Evolutionary conservation across 2,329 filamentous ascomycete species (phyloP), one percentile per base, ranked within the genome.

Genomic region (Domatiomyces catenatus): DNA sequence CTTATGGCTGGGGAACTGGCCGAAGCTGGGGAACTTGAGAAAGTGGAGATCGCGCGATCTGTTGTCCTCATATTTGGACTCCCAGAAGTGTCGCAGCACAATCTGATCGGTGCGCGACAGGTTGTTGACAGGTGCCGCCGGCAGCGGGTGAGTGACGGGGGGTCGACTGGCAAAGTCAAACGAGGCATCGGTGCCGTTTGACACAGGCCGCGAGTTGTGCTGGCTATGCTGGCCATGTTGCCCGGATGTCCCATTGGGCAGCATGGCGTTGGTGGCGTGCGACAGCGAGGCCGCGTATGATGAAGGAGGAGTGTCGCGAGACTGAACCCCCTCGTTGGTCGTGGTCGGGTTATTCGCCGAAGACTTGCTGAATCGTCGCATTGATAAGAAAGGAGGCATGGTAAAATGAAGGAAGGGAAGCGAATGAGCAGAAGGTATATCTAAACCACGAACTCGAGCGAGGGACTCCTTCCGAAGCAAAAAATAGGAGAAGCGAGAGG

Each of bases 21-120:
- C 50, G 32, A 59, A 59, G 44, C 22, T 5, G n/a, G 26, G 24
- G 12, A 20, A n/a, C 52, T 55, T 51, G 42, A 59, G 56, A 46
- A 57, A 58, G 47, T 59, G 58, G 42, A 59, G 50, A 52, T 58
- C 58, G 19, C 58, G 50, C 28, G 50, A 42, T 44, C 53, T 52
- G 48, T 59, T 59, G 32, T 59, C 58, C 10, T 54, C 55, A 44
- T 54, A 51, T 47, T 59, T 59, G 47, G 50, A 49, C 17, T 59
- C 56, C 58, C 58, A 59, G 51, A 59, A 59, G 42, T 57, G 56
- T 39, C 56, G 52, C 45, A 59, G 51, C 15, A 59, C 56, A 36
- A 59, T 53, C 44, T 58, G 56, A 48, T 59, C 58, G 1, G 58
- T 59, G 5, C 58, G 54, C 7, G 56, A 57, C 5, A 59, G 51